These are phyloP conservation scores for Geranium brycei DNA, from an alignment of 345 rosid species.

Conservation along the genomic window DNA sequence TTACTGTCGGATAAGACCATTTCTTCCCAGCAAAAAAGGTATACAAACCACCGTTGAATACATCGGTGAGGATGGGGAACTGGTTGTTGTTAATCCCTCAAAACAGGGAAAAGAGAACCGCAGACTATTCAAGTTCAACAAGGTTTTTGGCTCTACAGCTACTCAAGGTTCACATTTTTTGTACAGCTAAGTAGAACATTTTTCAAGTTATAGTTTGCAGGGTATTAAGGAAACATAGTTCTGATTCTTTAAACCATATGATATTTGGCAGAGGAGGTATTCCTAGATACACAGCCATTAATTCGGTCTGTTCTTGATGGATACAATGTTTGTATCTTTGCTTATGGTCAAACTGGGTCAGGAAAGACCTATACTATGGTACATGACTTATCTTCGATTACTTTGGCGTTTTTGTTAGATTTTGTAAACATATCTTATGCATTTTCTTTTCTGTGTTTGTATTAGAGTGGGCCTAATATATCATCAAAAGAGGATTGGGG, in stretches of 20 bases:
- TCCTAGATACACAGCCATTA: conserved; percentile 65
- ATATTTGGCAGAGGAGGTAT: conserved; percentile 55
- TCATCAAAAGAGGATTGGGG: conserved; percentile 74
- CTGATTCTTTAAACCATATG: conserved; percentile 1
- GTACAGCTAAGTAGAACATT: neutral
- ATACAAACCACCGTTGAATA: conserved; percentile 54
- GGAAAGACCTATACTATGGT: conserved; percentile 93
- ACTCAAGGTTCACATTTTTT: conserved; percentile 46
- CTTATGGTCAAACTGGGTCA: conserved; percentile 92
- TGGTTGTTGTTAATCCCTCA: conserved; percentile 60
- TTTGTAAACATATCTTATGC: conserved; percentile 8
- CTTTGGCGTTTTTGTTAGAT: neutral
- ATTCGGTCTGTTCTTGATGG: conserved; percentile 82
- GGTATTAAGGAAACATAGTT: neutral
- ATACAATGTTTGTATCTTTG: conserved; percentile 76
- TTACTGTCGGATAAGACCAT: conserved; percentile 75
- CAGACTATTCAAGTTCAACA: conserved; percentile 67
- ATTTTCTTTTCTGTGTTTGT: conserved; percentile 6
- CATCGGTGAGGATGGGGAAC: conserved; percentile 69
- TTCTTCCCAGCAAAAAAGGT: conserved; percentile 59
- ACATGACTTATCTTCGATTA: conserved; percentile 10
- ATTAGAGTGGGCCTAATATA: conserved; percentile 63
- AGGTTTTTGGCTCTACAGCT: conserved; percentile 53
- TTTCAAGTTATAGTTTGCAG: conserved; percentile 2
- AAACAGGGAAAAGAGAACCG: conserved; percentile 60